phyloP scores from a whole-genome alignment of 306 rosid species.

The Trifolium dubium region DNA sequence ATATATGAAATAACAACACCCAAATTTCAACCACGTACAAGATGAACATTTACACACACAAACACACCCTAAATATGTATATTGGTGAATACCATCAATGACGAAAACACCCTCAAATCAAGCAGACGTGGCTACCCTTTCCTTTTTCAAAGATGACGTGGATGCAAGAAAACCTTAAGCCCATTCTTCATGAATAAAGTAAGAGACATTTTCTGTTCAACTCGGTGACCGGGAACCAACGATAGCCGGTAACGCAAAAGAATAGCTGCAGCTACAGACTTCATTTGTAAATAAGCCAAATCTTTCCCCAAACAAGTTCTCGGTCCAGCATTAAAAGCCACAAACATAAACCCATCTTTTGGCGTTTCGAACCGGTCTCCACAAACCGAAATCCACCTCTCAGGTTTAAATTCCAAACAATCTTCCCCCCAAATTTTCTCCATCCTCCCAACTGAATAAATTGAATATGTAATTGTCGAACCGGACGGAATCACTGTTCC shows the following conservation, averaged over 20 bases:
- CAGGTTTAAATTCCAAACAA: slow-evolving; percentile 86
- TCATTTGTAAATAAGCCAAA: slow-evolving; percentile 93
- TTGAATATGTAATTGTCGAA: slow-evolving; percentile 88
- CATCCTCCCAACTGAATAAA: slow-evolving; percentile 84
- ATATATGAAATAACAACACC: slow-evolving; percentile 33
- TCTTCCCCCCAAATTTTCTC: slow-evolving; percentile 86
- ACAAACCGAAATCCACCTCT: slow-evolving; percentile 71
- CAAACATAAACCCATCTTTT: slow-evolving; percentile 69
- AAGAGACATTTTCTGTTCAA: slow-evolving; percentile 94
- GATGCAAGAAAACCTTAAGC: slow-evolving; percentile 63
- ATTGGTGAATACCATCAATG: background rate
- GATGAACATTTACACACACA: background rate
- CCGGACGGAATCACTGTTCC: slow-evolving; percentile 84
- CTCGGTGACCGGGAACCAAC: slow-evolving; percentile 77
- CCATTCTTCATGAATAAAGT: slow-evolving; percentile 91
- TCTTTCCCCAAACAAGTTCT: slow-evolving; percentile 94
- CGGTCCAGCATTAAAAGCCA: slow-evolving; percentile 96
- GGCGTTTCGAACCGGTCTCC: slow-evolving; percentile 82
- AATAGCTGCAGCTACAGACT: slow-evolving; percentile 88
- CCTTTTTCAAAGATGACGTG: slow-evolving; percentile 63
- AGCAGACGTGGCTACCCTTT: slow-evolving; percentile 6
- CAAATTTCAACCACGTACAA: background rate
- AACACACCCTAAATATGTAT: too few species aligned
- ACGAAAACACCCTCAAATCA: slow-evolving; percentile 40
- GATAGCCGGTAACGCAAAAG: slow-evolving; percentile 74